These are phyloP conservation scores for Trichosanthes truncata DNA, from an alignment of 306 rosid genomes.

Conservation along the genomic window DNA sequence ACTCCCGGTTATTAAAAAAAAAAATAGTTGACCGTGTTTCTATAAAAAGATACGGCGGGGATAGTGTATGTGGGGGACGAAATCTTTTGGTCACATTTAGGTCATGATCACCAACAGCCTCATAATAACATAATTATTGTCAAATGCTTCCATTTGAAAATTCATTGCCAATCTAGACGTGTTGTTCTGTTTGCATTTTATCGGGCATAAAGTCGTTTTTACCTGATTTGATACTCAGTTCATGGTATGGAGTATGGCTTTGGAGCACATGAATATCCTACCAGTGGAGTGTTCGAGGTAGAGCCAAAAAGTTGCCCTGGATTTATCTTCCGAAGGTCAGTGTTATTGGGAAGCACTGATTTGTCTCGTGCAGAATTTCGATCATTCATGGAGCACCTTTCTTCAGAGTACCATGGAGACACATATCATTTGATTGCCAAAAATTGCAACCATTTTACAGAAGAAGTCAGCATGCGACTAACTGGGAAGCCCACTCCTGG, in stretches of 20 bases:
- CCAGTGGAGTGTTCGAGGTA: slow-evolving; percentile 92
- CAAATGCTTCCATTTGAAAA: not conserved
- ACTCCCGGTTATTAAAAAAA: no score
- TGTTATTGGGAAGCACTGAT: slow-evolving; percentile 74
- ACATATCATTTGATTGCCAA: slow-evolving; percentile 89
- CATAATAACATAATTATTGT: not conserved
- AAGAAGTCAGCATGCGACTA: slow-evolving; percentile 73
- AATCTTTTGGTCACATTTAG: not conserved
- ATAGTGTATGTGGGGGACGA: not conserved
- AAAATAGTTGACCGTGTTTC: not conserved
- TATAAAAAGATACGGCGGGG: not conserved
- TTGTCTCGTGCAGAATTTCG: slow-evolving; percentile 64
- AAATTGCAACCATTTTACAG: slow-evolving; percentile 90
- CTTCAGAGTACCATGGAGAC: slow-evolving; percentile 81
- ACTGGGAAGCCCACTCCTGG: slow-evolving; percentile 89
- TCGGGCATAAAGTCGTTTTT: slow-evolving; percentile 19
- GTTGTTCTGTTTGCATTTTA: slow-evolving; percentile 8
- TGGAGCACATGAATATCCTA: slow-evolving; percentile 86
- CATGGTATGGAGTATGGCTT: slow-evolving; percentile 82
- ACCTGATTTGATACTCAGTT: slow-evolving; percentile 36
- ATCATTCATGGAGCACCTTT: slow-evolving; percentile 64
- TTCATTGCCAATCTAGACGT: not conserved
- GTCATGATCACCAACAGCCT: not conserved
- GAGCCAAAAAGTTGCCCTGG: slow-evolving; percentile 97
- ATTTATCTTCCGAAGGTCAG: slow-evolving; percentile 74